phyloP scores from a whole-genome alignment of 331 rosid species.

The Cucumis variabilis region DNA sequence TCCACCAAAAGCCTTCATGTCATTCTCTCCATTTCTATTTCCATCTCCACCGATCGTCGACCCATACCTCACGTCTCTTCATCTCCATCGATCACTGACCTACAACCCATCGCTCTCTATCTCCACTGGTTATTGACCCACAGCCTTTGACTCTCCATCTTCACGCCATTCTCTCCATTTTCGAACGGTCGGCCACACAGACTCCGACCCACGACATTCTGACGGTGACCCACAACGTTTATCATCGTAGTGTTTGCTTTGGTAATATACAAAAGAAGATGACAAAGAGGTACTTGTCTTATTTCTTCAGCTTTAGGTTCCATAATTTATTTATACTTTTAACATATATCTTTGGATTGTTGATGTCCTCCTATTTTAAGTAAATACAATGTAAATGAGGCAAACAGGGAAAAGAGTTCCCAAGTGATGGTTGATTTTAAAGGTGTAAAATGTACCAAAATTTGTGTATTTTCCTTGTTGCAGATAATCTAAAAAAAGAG shows the following conservation, averaged over 20 bases:
- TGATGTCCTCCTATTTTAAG: background rate
- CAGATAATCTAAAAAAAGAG: background rate
- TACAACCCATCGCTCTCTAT: no score
- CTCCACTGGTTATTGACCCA: no score
- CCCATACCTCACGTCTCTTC: no score
- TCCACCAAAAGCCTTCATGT: no score
- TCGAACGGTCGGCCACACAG: no score
- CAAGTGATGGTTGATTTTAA: slow-evolving; percentile 5
- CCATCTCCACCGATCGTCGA: no score
- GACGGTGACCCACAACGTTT: no score
- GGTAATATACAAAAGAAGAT: slow-evolving; percentile 31
- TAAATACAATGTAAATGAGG: slow-evolving; percentile 6
- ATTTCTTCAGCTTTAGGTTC: background rate
- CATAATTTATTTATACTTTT: background rate
- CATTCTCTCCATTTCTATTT: no score
- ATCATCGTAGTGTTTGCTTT: slow-evolving; percentile 33
- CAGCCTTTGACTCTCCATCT: no score
- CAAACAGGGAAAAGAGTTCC: background rate
- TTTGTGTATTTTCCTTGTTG: slow-evolving; percentile 8
- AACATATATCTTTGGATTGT: slow-evolving; percentile 13
- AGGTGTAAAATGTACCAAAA: slow-evolving; percentile 20
- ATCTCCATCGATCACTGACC: no score
- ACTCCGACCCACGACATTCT: no score
- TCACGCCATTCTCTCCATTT: no score
- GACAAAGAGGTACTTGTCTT: slow-evolving; percentile 29